Conservation (phyloP, 805 yeast genomes). For the Cyberlindnera mrakii region DNA sequence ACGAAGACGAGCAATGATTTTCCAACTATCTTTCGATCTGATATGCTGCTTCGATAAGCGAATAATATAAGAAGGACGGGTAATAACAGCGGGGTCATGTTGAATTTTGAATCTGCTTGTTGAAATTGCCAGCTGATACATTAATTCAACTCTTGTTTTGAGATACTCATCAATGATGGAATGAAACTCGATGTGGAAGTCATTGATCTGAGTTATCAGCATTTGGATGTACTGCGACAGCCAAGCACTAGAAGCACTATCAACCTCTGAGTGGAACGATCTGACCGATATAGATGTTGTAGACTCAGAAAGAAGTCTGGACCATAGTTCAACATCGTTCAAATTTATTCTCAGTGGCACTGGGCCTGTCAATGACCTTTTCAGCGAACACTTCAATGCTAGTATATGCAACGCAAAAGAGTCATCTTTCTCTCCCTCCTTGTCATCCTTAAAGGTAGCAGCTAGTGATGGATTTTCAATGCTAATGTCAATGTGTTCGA, state of each 20-base stretch:
- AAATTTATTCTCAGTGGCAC: conserved; percentile 4
- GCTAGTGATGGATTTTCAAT: conserved; percentile 21
- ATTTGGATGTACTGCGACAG: conserved; percentile 17
- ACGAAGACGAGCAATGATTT: conserved; percentile 69
- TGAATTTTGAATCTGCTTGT: conserved; percentile 48
- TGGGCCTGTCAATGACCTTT: background rate
- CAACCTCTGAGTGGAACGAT: conserved; percentile 26
- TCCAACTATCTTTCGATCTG: conserved; percentile 83
- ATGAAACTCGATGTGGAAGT: conserved; percentile 8
- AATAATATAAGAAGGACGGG: conserved; percentile 80
- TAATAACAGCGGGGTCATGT: conserved; percentile 84
- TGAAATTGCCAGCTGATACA: conserved; percentile 40
- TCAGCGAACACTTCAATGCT: conserved; percentile 4
- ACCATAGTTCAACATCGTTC: conserved; percentile 29
- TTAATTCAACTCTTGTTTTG: conserved; percentile 27
- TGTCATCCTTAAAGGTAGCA: conserved; percentile 10
- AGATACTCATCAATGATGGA: conserved; percentile 4
- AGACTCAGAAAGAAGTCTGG: conserved; percentile 8
- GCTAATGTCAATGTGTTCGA: conserved; percentile 8
- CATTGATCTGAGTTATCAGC: conserved; percentile 6
- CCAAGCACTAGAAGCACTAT: conserved; percentile 32
- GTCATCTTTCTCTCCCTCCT: conserved; percentile 10
- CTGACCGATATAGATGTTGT: conserved; percentile 23
- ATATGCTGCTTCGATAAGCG: conserved; percentile 69
- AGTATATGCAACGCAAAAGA: conserved; percentile 15